Conservation (phyloP, 176 grass and related monocot genomes). For the Cocos nucifera region DNA sequence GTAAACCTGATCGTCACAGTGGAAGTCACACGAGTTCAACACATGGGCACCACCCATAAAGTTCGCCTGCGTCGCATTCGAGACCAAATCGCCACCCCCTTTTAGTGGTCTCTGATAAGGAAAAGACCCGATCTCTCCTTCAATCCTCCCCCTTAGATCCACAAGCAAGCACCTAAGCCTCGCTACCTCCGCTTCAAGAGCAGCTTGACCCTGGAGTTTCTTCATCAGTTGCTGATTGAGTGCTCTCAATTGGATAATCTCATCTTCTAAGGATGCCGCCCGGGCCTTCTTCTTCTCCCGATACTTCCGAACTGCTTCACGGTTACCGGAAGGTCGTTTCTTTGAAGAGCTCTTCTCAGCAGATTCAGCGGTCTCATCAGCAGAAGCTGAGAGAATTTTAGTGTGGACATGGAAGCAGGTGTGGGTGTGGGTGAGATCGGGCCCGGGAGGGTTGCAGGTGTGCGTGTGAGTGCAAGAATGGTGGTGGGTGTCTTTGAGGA, state of each 20-base stretch:
- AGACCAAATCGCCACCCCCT: constrained; percentile 13
- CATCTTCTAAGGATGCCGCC: constrained; percentile 39
- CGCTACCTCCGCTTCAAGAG: constrained; percentile 44
- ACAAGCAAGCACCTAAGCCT: constrained; percentile 64
- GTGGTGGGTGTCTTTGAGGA: constrained; percentile 46
- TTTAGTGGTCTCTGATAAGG: constrained; percentile 60
- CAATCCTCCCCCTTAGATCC: constrained; percentile 62
- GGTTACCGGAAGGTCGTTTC: constrained; percentile 43
- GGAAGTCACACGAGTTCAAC: constrained; percentile 72
- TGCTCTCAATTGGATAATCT: constrained; percentile 36
- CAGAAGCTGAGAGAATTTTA: constrained; percentile 38
- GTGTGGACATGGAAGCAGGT: constrained; percentile 74
- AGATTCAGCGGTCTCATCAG: constrained; percentile 22
- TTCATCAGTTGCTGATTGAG: constrained; percentile 46
- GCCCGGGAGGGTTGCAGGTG: constrained; percentile 64
- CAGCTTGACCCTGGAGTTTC: constrained; percentile 45
- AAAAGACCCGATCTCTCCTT: constrained; percentile 71
- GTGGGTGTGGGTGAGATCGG: constrained; percentile 53
- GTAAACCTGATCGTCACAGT: constrained; percentile 65
- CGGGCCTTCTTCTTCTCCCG: constrained; percentile 71
- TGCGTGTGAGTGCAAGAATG: constrained; percentile 66
- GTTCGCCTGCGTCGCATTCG: constrained; percentile 22
- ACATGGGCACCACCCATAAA: constrained; percentile 31
- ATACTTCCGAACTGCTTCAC: constrained; percentile 63
- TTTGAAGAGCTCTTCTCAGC: constrained; percentile 25